Evolutionary conservation across 2,329 filamentous ascomycete genomes (phyloP).

Genomic region (Parafenestella ontariensis): DNA sequence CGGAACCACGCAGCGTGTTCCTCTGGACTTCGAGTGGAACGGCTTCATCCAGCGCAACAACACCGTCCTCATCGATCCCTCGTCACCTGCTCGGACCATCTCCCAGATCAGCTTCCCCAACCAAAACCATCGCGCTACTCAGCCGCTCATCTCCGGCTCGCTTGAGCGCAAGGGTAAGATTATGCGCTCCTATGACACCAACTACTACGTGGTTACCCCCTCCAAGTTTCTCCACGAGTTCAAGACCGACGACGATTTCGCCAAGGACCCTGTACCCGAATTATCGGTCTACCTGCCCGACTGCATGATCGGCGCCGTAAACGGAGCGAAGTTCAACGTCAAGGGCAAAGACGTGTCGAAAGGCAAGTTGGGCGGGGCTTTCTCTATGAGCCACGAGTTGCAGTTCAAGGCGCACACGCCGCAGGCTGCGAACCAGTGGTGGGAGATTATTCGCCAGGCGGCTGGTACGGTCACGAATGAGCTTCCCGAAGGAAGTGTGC

Average conservation of each 20-base stretch:
- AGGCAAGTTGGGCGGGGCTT: conserved; percentile 76
- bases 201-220: conserved; percentile 90
- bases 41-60: conserved; percentile 77
- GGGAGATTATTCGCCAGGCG: conserved; percentile 70
- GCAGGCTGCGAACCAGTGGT: conserved; percentile 85
- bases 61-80: conserved; percentile 78
- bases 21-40: conserved; percentile 89
- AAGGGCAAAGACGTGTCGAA: conserved; percentile 93
- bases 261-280: conserved; percentile 80
- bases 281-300: conserved; percentile 92
- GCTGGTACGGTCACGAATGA: conserved; percentile 60
- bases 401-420: conserved; percentile 86
- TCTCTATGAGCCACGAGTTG: conserved; percentile 80
- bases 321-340: conserved; percentile 86
- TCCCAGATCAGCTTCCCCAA: conserved; percentile 84
- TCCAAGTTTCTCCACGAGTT: conserved; percentile 93
- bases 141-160: conserved; percentile 83
- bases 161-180: conserved; percentile 92
- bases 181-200: conserved; percentile 78
- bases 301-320: conserved; percentile 75
- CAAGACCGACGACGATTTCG: conserved; percentile 83
- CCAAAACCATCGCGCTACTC: conserved; percentile 80
- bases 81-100: conserved; percentile 74
- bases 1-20: conserved; percentile 75
- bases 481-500: conserved; percentile 42